Evolutionary conservation across 305 asterid species (phyloP).

Genomic region (Fraxinus sp.): DNA sequence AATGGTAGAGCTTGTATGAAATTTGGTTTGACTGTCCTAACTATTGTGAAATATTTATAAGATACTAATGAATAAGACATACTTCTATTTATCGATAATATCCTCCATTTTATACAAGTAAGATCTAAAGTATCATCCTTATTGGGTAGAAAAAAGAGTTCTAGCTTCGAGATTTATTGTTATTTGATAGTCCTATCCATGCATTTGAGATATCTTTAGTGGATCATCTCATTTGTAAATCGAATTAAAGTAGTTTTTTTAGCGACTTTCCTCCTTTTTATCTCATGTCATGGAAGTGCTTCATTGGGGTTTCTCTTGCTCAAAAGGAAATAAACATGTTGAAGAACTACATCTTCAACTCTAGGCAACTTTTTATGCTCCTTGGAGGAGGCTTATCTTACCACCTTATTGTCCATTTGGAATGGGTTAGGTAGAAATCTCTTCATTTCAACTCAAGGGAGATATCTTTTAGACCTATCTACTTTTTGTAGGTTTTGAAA

Average conservation of each 20-base stretch:
- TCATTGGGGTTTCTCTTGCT: background rate
- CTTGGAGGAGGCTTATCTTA: background rate
- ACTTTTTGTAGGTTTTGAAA: background rate
- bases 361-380: background rate
- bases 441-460: background rate
- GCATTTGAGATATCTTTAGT: background rate
- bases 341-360: background rate
- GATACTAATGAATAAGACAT: background rate
- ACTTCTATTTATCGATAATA: background rate
- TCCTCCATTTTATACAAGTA: background rate
- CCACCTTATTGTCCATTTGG: background rate
- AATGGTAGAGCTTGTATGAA: background rate
- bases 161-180: background rate
- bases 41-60: too few relatives aligned
- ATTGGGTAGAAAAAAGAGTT: background rate
- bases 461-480: background rate
- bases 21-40: background rate
- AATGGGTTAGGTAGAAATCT: background rate
- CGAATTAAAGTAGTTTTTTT: background rate
- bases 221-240: background rate
- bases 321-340: too few relatives aligned
- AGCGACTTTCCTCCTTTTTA: background rate
- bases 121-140: background rate
- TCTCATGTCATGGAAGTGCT: background rate
- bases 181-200: background rate